Conservation (phyloP, 2,329 filamentous ascomycete species). For the Phyllosticta citribraziliensis region DNA sequence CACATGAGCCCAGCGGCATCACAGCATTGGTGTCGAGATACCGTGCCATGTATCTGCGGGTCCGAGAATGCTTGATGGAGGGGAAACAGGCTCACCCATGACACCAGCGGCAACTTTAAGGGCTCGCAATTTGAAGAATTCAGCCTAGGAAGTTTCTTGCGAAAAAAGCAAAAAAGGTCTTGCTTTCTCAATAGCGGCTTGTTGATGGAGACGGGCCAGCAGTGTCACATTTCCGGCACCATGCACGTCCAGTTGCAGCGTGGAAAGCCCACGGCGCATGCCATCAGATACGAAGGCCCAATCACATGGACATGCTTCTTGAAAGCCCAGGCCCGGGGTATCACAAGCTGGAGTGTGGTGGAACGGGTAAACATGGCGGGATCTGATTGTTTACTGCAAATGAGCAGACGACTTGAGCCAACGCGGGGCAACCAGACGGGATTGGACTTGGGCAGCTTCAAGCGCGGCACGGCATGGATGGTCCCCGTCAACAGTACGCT, state of each 20-base stretch:
- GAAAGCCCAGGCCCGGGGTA: not conserved
- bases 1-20: not conserved
- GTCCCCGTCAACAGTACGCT: not conserved
- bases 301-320: not conserved
- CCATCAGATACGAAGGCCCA: not conserved
- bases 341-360: not conserved
- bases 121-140: not conserved
- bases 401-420: not conserved
- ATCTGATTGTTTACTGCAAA: not conserved
- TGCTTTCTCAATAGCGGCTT: not conserved
- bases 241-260: not conserved
- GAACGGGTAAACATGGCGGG: not conserved
- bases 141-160: not conserved
- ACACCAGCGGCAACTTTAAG: not conserved
- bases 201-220: not conserved
- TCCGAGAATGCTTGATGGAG: not conserved
- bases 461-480: not conserved
- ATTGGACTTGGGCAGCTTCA: not conserved
- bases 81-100: not conserved
- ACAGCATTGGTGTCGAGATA: not conserved
- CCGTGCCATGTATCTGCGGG: not conserved
- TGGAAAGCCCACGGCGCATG: not conserved
- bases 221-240: not conserved
- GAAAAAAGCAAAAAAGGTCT: not conserved
- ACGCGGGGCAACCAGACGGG: not conserved